These are phyloP conservation scores for Aureobasidium sp. DNA, from an alignment of 2,329 filamentous ascomycete species.

Conservation along the genomic window DNA sequence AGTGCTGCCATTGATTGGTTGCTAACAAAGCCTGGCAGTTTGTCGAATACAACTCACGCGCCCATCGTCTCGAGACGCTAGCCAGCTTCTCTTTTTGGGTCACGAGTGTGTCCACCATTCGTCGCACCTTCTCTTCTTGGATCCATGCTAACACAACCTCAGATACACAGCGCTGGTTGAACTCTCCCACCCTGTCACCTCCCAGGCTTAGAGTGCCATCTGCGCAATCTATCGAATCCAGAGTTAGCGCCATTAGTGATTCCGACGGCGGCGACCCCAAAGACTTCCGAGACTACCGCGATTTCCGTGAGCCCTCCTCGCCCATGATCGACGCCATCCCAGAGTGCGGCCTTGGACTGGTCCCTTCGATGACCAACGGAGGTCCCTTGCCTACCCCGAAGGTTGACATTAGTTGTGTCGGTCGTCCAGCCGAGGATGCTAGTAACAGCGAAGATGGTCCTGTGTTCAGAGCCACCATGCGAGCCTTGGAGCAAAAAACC, in stretches of 20 bases:
- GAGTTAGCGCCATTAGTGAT: constrained; percentile 52
- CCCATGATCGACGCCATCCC: constrained; percentile 40
- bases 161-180: constrained; percentile 32
- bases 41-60: constrained; percentile 91
- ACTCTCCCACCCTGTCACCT: constrained; percentile 55
- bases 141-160: background rate
- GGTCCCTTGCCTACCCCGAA: constrained; percentile 47
- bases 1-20: too few species aligned
- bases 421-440: constrained; percentile 73
- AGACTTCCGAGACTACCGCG: constrained; percentile 27
- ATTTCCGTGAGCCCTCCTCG: constrained; percentile 37
- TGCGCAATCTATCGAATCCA: constrained; percentile 73
- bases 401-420: constrained; percentile 66
- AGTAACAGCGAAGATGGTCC: constrained; percentile 84
- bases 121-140: background rate
- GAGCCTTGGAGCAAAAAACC: constrained; percentile 91
- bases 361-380: constrained; percentile 29
- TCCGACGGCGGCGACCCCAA: constrained; percentile 45
- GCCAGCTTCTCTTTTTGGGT: constrained; percentile 96
- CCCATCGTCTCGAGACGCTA: constrained; percentile 78
- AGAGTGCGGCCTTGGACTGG: constrained; percentile 37
- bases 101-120: constrained; percentile 49
- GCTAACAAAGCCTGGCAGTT: constrained; percentile 47
- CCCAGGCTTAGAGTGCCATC: constrained; percentile 78
- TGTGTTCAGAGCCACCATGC: constrained; percentile 92